Evolutionary conservation across 1,139 yeast species (phyloP), one percentile per base, ranked within the genome.

Genomic region (Kazachstania sp.): DNA sequence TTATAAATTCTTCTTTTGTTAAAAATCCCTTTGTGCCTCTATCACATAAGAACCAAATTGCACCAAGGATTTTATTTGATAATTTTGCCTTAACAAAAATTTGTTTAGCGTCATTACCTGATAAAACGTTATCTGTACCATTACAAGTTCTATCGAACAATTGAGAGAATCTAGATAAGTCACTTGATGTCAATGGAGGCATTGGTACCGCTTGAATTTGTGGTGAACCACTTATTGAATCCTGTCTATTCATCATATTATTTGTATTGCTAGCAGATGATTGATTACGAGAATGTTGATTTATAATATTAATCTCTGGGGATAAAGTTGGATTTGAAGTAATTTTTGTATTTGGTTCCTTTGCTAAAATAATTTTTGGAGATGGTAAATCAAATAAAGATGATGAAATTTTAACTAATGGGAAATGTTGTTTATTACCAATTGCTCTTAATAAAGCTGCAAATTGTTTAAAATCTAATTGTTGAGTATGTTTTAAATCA

Each of bases 11-110:
- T 28, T 81, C 73, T 59, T 80, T 77, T 51, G 77, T 74, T 58
- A 92, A 75, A 48, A 76, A 74, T 6, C 98, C 98, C 3, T 76
- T 65, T 57, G 81, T 81, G 48, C 78, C 77, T 51, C 81, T 78
- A 64, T 94, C 98, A 34, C 86, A 94, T 53, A 92, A 72, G 49
- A 77, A 76, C 98, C 98, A 92, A 49, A 92, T 83, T 59, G 83
- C 85, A 48, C 95, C 95, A 56, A 92, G 72, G 1, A 80, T 75
- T 23, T 78, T 75, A 34, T 81, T 77, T 20, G 95, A 86, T 49
- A 92, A 71, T 56, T 83, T 82, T 1, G 97, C 95, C 70, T 90
- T 92, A 61, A 86, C 67, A 59, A 92, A 88, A 51, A 92, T 90
- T 49, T 78, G 83, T 60, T 84, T 79, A 0, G 98, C 98, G 51